Conservation (phyloP, 1,139 yeast species). For the Zygoascus meyerae region DNA sequence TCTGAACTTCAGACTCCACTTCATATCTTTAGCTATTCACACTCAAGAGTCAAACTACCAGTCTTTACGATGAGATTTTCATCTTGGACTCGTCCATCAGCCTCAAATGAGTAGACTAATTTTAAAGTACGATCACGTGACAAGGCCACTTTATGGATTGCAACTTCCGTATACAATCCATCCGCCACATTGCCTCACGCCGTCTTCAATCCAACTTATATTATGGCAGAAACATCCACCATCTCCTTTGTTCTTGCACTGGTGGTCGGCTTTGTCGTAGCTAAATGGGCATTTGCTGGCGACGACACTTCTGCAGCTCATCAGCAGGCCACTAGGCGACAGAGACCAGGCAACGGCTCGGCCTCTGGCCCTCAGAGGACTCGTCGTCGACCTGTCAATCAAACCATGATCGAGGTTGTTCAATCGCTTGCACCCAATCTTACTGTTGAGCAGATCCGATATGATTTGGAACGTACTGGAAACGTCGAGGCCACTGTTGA, state of each 20-base stretch:
- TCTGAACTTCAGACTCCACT: too few species aligned
- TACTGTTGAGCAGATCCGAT: slow-evolving; percentile 58
- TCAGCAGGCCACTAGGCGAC: neutral
- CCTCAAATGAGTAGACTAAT: too few species aligned
- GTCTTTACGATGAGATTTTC: too few species aligned
- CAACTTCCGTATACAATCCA: too few species aligned
- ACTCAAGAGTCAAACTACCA: too few species aligned
- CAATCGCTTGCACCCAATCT: slow-evolving; percentile 75
- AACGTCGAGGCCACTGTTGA: slow-evolving; percentile 78
- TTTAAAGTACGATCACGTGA: too few species aligned
- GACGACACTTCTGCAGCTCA: neutral
- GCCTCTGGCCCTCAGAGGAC: slow-evolving; percentile 5
- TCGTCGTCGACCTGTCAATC: slow-evolving; percentile 53
- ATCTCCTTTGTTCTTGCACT: slow-evolving; percentile 19
- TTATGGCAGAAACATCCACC: slow-evolving; percentile 12
- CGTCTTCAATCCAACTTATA: neutral
- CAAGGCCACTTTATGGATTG: too few species aligned
- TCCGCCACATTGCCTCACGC: neutral
- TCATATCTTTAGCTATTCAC: too few species aligned
- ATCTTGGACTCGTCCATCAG: too few species aligned
- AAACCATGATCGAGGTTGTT: slow-evolving; percentile 80
- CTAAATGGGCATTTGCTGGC: slow-evolving; percentile 17
- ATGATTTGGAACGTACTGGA: slow-evolving; percentile 56
- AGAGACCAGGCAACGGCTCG: neutral
- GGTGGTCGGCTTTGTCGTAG: slow-evolving; percentile 19